Conservation (phyloP, 306 rosid species). For the Sophora flavescens region DNA sequence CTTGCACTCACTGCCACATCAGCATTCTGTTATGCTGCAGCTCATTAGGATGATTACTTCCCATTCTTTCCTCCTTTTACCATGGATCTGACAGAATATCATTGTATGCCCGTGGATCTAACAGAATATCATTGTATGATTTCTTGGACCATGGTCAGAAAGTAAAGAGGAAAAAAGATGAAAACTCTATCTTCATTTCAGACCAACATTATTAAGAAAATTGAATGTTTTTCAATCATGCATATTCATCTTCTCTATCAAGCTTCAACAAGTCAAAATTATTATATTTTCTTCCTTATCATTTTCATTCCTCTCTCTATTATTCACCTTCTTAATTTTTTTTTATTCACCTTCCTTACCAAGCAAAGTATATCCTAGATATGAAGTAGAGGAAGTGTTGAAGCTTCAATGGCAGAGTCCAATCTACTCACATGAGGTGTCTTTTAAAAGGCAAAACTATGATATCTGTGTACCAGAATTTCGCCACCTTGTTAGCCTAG, state of each 20-base stretch:
- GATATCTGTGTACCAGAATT: background rate
- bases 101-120: background rate
- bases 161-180: background rate
- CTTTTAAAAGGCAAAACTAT: background rate
- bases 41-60: too few relatives aligned
- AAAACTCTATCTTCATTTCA: background rate
- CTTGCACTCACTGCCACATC: too few relatives aligned
- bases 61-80: too few relatives aligned
- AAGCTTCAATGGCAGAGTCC: background rate
- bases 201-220: background rate
- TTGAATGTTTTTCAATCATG: background rate
- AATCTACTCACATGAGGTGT: background rate
- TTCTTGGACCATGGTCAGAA: background rate
- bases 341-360: background rate
- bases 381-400: conserved; percentile 18
- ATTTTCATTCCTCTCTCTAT: conserved; percentile 10
- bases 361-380: background rate
- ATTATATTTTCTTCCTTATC: background rate
- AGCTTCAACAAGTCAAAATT: background rate
- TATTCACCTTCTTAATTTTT: background rate
- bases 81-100: background rate
- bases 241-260: conserved; percentile 24
- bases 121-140: background rate
- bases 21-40: too few relatives aligned
- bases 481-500: background rate